A percentile compares a stretch with the other conserved stretches of the same genome.
Evolutionary conservation across 2,329 filamentous ascomycete species (phyloP).

Genomic region (Didymella arachidicola): DNA sequence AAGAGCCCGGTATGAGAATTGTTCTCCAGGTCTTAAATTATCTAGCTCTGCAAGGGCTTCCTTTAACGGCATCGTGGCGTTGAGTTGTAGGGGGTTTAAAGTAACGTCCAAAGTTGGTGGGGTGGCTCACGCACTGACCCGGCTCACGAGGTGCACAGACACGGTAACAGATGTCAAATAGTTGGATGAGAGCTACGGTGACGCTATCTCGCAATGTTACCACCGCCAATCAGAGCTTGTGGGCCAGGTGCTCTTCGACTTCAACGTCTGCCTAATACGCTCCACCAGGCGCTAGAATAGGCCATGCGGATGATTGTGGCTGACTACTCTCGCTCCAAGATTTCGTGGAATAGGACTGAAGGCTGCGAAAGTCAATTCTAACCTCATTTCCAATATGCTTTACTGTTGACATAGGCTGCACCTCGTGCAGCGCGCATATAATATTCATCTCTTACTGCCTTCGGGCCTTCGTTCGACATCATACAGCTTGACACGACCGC

Average conservation of each 20-base stretch:
- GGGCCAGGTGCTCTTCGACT: background rate
- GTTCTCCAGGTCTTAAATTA: too few relatives aligned
- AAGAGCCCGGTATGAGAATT: too few relatives aligned
- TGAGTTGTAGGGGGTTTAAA: too few relatives aligned
- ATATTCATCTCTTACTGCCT: background rate
- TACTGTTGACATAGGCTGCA: background rate
- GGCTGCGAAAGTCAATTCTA: background rate
- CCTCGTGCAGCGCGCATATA: background rate
- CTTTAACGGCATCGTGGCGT: too few relatives aligned
- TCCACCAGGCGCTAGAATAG: background rate
- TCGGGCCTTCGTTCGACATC: background rate
- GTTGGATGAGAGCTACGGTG: too few relatives aligned
- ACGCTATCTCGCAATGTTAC: too few relatives aligned
- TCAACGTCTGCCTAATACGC: background rate
- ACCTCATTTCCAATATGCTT: background rate
- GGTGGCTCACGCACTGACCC: too few relatives aligned
- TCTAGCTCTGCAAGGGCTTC: too few relatives aligned
- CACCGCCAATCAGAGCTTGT: constrained; percentile 5
- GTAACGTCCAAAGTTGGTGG: too few relatives aligned
- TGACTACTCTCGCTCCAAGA: background rate
- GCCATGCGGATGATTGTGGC: background rate
- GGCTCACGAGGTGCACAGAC: too few relatives aligned
- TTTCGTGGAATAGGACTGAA: background rate
- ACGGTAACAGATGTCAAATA: too few relatives aligned
- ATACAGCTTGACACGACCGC: background rate